Conservation (phyloP, 129 eudicot species). For the Saposhnikovia divaricata region DNA sequence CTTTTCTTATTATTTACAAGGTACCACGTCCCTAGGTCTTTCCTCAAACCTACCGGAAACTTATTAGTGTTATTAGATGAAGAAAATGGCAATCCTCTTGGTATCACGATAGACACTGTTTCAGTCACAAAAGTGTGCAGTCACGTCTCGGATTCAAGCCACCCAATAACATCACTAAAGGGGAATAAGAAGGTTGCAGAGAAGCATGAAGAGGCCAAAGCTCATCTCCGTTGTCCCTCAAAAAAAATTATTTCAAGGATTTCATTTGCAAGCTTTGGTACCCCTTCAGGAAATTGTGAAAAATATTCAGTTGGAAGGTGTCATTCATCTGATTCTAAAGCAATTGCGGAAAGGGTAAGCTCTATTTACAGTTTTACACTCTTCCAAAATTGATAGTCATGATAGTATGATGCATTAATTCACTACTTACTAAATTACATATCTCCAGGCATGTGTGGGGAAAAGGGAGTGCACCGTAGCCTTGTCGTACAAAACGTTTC, state of each 20-base stretch:
- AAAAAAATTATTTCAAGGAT: conserved; percentile 37
- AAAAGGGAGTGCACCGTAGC: conserved; percentile 26
- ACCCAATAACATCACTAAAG: conserved; percentile 22
- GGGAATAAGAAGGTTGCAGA: background rate
- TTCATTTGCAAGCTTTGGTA: conserved; percentile 60
- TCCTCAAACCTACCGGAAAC: conserved; percentile 54
- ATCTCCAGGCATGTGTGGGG: background rate
- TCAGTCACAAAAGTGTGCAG: conserved; percentile 42
- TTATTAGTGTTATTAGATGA: conserved; percentile 67
- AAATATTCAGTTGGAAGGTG: conserved; percentile 46
- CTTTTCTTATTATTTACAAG: conserved; percentile 16
- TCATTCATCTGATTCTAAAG: conserved; percentile 39
- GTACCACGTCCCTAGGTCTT: conserved; percentile 78
- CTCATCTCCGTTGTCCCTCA: conserved; percentile 45
- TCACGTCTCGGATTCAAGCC: conserved; percentile 32
- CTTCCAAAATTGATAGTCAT: background rate
- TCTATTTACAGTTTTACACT: background rate
- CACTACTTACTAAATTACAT: background rate
- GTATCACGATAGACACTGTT: conserved; percentile 50
- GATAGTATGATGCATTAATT: background rate
- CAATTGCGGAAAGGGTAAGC: conserved; percentile 40
- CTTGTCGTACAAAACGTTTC: conserved; percentile 27
- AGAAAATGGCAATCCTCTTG: conserved; percentile 55
- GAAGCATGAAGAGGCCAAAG: conserved; percentile 10
- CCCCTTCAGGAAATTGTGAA: conserved; percentile 47